Evolutionary conservation across 108 stramenopile species (phyloP), one percentile per base, ranked within the genome.

Genomic region (Nannochloropsis salina): DNA sequence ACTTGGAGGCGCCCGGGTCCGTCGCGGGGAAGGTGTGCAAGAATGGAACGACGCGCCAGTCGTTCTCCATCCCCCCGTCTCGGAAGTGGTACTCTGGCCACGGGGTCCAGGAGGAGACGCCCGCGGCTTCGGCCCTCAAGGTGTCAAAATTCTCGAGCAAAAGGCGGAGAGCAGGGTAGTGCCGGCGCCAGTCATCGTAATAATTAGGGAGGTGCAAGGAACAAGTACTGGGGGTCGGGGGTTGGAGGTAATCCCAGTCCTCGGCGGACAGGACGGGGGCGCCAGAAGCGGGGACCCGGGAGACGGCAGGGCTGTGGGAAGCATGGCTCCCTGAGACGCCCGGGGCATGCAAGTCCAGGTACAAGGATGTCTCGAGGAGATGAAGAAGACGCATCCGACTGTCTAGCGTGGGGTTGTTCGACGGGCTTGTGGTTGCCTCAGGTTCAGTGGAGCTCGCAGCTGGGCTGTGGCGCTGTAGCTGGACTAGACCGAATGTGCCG

Each of bases 11-110:
- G 1, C 82, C 45, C 2, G 93, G 83, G 45, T 96, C 92, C 86
- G 92, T 90, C 42, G 97, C 95, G 18, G 98, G 98, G 84, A 97
- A 98, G 20, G 96, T 96, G 88, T 97, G 93, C 74, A 95, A 93
- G 9, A 97, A 88, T 11, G 98, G 98, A 84, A 97, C 96, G 4
- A 98, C 98, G 80, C 94, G 94, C 95, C 95, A 82, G 93, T 94
- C 15, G 43, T 61, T 80, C 88, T 42, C 11, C 93, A 93, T 42
- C 42, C 84, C 87, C 21, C 87, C 87, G 85, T 89, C 89, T 6
- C 44, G 80, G 88, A 86, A 90, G 82, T 87, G 89, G 81, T 85
- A 88, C 88, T 86, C 88, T 10, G 88, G 88, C 88, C 89, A 89
- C 9, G 85, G 43, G 10, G 84, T 85, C 88, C 88, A 88, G 21